Evolutionary conservation across 1,284 basidiomycete genomes (phyloP).

Genomic region (Fistulinella cinereoalba): DNA sequence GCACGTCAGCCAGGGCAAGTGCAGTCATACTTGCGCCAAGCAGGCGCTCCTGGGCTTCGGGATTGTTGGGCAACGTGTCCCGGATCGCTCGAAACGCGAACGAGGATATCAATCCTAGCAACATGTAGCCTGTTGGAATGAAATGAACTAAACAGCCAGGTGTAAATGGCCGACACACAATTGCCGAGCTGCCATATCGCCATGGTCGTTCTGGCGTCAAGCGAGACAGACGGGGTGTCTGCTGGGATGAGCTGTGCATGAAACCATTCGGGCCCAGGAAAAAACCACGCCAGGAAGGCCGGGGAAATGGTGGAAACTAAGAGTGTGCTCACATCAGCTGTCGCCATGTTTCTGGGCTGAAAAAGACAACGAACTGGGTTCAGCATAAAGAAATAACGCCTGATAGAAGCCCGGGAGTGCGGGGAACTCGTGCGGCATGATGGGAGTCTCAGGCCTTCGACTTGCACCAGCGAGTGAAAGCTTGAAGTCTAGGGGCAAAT

Average conservation of each 20-base stretch:
- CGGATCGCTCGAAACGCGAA: constrained; percentile 69
- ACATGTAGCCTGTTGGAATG: constrained; percentile 54
- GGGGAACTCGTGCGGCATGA: constrained; percentile 42
- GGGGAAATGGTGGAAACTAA: constrained; percentile 59
- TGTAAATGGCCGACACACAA: constrained; percentile 41
- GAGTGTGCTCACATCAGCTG: no score
- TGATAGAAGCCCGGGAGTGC: constrained; percentile 69
- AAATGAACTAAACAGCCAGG: background rate
- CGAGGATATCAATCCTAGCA: constrained; percentile 64
- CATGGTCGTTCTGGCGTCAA: constrained; percentile 59
- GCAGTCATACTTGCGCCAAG: constrained; percentile 62
- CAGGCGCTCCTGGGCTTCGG: constrained; percentile 65
- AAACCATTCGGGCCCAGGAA: constrained; percentile 69
- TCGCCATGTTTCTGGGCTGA: no score
- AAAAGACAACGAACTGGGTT: constrained; percentile 54
- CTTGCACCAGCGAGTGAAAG: no score
- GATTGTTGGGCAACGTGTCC: constrained; percentile 58
- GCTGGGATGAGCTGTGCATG: constrained; percentile 65
- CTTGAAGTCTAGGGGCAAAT: no score
- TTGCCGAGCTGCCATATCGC: constrained; percentile 71
- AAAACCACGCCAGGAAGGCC: constrained; percentile 56
- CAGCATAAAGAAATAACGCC: constrained; percentile 64
- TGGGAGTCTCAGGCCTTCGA: no score
- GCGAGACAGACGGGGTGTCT: constrained; percentile 30
- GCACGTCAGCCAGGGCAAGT: constrained; percentile 70